A percentile compares a stretch with the other conserved stretches of the same genome.
Evolutionary conservation across 352 stramenopile species (phyloP).

Genomic region (Phytophthora agathidicida): DNA sequence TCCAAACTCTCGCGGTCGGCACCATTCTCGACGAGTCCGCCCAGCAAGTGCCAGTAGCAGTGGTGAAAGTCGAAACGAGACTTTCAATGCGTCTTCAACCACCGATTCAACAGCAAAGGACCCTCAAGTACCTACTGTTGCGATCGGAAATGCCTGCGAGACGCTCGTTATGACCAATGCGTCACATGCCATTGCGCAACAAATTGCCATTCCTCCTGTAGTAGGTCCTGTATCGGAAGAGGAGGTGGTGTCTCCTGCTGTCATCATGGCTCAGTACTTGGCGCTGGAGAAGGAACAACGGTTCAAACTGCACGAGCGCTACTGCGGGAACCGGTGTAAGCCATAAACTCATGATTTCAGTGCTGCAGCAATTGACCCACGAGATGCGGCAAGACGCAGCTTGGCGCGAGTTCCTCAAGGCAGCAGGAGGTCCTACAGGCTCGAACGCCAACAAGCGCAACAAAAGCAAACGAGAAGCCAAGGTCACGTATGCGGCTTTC

Average conservation of each 20-base stretch:
- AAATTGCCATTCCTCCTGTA: conserved; percentile 56
- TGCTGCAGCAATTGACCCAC: conserved; percentile 72
- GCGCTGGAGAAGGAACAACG: conserved; percentile 50
- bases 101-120: background rate
- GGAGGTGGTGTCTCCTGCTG: conserved; percentile 42
- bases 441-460: conserved; percentile 14
- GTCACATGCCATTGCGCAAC: conserved; percentile 47
- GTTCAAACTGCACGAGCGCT: conserved; percentile 62
- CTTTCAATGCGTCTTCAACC: background rate
- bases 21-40: conserved; percentile 6
- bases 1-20: conserved; percentile 8
- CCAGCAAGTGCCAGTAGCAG: background rate
- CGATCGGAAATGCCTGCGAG: conserved; percentile 49
- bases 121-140: background rate
- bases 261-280: conserved; percentile 71
- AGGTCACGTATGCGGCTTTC: conserved; percentile 58
- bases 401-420: conserved; percentile 60
- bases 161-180: conserved; percentile 72
- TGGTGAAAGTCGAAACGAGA: background rate
- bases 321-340: conserved; percentile 62
- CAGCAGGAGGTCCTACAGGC: conserved; percentile 5
- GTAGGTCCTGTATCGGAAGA: conserved; percentile 35
- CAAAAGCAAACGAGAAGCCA: conserved; percentile 36
- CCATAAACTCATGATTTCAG: conserved; percentile 64
- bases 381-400: conserved; percentile 60